Percentiles rank a stretch among this genome's conserved stretches.
Conservation (phyloP, 129 eudicot genomes). For the Lonicera japonica region DNA sequence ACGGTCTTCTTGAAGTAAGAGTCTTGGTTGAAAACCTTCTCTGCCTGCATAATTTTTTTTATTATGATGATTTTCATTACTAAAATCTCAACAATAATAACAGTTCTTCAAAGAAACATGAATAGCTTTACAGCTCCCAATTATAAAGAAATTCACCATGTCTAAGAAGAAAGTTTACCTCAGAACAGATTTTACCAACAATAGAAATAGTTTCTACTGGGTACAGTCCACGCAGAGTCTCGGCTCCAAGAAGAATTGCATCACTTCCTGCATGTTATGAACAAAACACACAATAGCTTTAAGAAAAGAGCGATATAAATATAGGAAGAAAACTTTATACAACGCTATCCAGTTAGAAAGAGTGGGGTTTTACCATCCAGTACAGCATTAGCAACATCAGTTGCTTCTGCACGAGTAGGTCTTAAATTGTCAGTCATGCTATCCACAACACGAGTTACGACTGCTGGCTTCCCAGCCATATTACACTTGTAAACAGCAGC, state of each 20-base stretch:
- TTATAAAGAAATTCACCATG: neutral
- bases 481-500: slow-evolving; percentile 72
- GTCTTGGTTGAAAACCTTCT: slow-evolving; percentile 64
- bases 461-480: slow-evolving; percentile 82
- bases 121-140: neutral
- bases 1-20: slow-evolving; percentile 59
- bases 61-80: neutral
- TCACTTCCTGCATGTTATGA: slow-evolving; percentile 47
- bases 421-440: slow-evolving; percentile 73
- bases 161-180: slow-evolving; percentile 31
- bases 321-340: neutral
- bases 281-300: neutral
- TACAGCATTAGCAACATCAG: slow-evolving; percentile 82
- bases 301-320: no score
- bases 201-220: slow-evolving; percentile 60
- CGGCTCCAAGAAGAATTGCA: slow-evolving; percentile 81
- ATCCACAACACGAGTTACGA: slow-evolving; percentile 74
- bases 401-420: slow-evolving; percentile 84
- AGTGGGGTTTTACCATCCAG: slow-evolving; percentile 49
- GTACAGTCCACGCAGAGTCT: slow-evolving; percentile 66
- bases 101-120: neutral
- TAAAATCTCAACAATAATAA: neutral
- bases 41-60: slow-evolving; percentile 37
- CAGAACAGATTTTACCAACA: slow-evolving; percentile 63
- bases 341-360: slow-evolving; percentile 1